Conservation (phyloP, 495 filamentous ascomycete genomes). For the Aspergillus incahuasiensis region DNA sequence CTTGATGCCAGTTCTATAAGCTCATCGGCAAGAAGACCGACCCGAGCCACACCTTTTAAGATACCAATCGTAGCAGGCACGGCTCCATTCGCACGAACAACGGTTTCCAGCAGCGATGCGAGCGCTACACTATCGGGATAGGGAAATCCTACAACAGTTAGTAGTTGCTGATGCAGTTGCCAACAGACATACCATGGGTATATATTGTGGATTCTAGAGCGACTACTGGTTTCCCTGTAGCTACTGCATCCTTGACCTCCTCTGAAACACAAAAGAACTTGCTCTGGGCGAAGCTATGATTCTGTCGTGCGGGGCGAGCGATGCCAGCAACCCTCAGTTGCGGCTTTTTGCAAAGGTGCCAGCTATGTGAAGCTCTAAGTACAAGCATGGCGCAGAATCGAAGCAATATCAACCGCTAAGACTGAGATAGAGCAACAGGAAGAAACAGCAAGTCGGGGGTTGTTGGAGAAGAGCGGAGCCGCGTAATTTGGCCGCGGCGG, state of each 20-base stretch:
- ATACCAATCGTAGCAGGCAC: constrained; percentile 92
- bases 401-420: neutral
- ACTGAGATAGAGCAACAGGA: neutral
- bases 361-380: constrained; percentile 25
- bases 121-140: constrained; percentile 75
- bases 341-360: constrained; percentile 17
- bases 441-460: constrained; percentile 3
- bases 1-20: constrained; percentile 64
- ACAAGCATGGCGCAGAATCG: constrained; percentile 23
- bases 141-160: constrained; percentile 63
- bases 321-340: neutral
- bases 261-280: constrained; percentile 70
- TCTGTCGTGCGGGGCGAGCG: constrained; percentile 15
- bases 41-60: constrained; percentile 70
- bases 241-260: constrained; percentile 73
- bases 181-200: constrained; percentile 57
- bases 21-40: constrained; percentile 69
- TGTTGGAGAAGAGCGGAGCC: constrained; percentile 26
- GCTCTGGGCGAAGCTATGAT: constrained; percentile 38
- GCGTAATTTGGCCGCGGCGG: constrained; percentile 32
- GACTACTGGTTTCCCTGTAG: constrained; percentile 71
- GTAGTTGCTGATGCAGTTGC: neutral
- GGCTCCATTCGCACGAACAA: constrained; percentile 74
- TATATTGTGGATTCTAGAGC: constrained; percentile 91
- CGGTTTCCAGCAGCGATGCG: constrained; percentile 62